phyloP scores from a whole-genome alignment of 2,329 filamentous ascomycete genomes.

The Leptosphaerulina australis region DNA sequence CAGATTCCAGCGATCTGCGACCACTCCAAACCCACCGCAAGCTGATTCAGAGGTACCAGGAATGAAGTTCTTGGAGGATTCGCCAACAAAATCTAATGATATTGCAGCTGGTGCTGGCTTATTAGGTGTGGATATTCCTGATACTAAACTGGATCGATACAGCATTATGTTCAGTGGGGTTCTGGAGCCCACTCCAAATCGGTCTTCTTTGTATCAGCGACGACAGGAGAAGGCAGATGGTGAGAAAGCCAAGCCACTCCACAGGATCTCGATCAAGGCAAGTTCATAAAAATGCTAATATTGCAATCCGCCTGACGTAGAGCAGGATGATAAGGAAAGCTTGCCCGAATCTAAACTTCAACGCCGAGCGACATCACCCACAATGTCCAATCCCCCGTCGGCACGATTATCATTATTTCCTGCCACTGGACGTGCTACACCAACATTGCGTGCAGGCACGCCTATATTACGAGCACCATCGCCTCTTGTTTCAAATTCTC shows the following conservation, averaged over 20 bases:
- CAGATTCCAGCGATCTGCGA: constrained; percentile 22
- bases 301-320: constrained; percentile 16
- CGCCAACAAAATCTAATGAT: not conserved
- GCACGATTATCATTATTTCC: constrained; percentile 45
- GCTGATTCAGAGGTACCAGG: not conserved
- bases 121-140: constrained; percentile 80
- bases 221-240: constrained; percentile 45
- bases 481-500: constrained; percentile 27
- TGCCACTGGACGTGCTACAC: constrained; percentile 23
- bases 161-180: constrained; percentile 90
- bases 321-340: constrained; percentile 25
- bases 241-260: constrained; percentile 44
- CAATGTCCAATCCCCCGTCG: constrained; percentile 34
- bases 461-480: constrained; percentile 34
- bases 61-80: not conserved
- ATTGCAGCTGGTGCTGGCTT: constrained; percentile 21
- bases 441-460: constrained; percentile 17
- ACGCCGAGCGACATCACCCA: constrained; percentile 45
- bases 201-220: constrained; percentile 41
- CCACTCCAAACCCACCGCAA: constrained; percentile 26
- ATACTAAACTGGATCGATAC: constrained; percentile 82
- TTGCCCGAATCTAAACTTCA: constrained; percentile 29
- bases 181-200: constrained; percentile 55
- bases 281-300: not conserved
- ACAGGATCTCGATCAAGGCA: constrained; percentile 44